Percentiles rank a stretch among this genome's conserved stretches.
Evolutionary conservation across 345 rosid genomes (phyloP).

Genomic region (Melaleuca quinquenervia): DNA sequence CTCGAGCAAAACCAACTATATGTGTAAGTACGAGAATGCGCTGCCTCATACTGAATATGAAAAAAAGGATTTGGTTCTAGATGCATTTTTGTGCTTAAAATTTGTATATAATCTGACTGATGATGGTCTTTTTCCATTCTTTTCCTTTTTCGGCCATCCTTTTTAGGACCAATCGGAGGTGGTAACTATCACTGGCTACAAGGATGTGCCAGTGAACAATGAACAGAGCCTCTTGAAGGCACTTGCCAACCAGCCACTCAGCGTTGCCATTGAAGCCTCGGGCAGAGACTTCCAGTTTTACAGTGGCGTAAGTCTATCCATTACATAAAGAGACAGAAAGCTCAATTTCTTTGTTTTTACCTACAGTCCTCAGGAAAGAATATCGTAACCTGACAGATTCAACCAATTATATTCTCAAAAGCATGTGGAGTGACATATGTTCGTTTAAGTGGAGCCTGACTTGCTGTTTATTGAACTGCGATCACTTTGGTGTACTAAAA

Average conservation of each 20-base stretch:
- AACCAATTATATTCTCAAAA: background rate
- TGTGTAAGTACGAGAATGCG: background rate
- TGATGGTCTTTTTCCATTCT: background rate
- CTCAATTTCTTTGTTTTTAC: background rate
- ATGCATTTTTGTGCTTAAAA: background rate
- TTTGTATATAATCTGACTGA: background rate
- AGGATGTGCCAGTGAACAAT: conserved; percentile 33
- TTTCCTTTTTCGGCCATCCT: background rate
- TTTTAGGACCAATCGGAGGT: conserved; percentile 23
- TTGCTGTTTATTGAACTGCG: background rate
- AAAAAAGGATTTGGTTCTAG: background rate
- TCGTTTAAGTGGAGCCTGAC: background rate
- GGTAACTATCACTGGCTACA: conserved; percentile 42
- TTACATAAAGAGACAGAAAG: background rate
- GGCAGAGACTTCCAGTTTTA: conserved; percentile 56
- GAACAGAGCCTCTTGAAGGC: conserved; percentile 43
- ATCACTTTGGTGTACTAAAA: background rate
- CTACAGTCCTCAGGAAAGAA: background rate
- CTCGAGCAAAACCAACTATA: background rate
- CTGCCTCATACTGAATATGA: background rate
- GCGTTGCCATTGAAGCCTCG: conserved; percentile 53
- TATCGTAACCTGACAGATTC: background rate
- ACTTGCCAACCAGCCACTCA: conserved; percentile 43
- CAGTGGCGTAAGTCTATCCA: conserved; percentile 25
- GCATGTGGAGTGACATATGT: background rate